Conservation (phyloP, 148 eudicot species). For the Fagopyrum homotropicum region DNA sequence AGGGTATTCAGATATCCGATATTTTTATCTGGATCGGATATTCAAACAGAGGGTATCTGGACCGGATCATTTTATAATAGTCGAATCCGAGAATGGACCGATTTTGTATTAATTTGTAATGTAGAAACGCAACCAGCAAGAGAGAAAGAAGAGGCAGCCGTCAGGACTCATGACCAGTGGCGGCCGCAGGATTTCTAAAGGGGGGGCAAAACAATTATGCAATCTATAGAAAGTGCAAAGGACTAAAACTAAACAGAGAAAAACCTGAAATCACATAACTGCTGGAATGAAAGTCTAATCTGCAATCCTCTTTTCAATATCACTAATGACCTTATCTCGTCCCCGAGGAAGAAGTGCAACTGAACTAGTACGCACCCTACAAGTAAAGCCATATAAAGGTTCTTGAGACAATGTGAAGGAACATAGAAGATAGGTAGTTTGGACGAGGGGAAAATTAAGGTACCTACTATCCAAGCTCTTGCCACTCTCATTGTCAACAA, state of each 20-base stretch:
- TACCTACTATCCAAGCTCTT: constrained; percentile 80
- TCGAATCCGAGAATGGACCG: too few species aligned
- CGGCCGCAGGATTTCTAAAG: too few species aligned
- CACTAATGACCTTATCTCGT: constrained; percentile 55
- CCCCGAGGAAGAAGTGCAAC: constrained; percentile 80
- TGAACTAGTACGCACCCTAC: constrained; percentile 87
- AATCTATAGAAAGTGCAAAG: background rate
- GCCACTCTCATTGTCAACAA: constrained; percentile 74
- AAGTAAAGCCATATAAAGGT: constrained; percentile 12
- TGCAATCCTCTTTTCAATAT: constrained; percentile 83
- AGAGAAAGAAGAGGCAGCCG: too few species aligned
- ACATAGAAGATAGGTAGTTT: background rate
- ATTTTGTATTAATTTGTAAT: too few species aligned
- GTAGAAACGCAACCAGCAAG: too few species aligned
- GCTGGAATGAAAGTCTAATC: constrained; percentile 83
- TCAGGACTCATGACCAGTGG: too few species aligned
- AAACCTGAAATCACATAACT: constrained; percentile 39
- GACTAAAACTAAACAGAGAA: background rate
- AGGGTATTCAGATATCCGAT: too few species aligned
- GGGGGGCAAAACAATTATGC: too few species aligned
- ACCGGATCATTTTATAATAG: too few species aligned
- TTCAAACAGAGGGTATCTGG: too few species aligned
- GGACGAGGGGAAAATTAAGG: constrained; percentile 10
- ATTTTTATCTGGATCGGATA: too few species aligned
- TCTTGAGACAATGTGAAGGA: background rate